Evolutionary conservation across 495 filamentous ascomycete genomes (phyloP).

Genomic region (Xylaria palmicola): DNA sequence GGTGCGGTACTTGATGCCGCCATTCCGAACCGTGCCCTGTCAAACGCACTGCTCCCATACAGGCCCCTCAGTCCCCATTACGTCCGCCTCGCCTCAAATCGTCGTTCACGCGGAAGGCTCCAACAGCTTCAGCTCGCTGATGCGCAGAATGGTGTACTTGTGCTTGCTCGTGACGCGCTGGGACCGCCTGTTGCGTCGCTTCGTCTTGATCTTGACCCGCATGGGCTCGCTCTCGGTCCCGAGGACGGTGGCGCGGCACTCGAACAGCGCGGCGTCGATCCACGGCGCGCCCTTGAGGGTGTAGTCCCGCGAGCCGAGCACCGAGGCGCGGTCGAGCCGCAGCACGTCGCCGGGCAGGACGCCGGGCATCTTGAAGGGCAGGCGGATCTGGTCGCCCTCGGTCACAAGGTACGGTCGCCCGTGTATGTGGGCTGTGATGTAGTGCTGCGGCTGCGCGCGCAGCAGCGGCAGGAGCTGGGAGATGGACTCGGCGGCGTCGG

Average conservation of each 20-base stretch:
- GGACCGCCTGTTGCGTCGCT: slow-evolving; percentile 74
- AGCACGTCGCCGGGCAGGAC: slow-evolving; percentile 80
- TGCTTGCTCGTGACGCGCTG: slow-evolving; percentile 82
- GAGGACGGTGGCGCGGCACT: slow-evolving; percentile 81
- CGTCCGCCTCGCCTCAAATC: neutral
- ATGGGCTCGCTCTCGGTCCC: slow-evolving; percentile 86
- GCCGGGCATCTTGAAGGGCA: slow-evolving; percentile 90
- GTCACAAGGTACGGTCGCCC: slow-evolving; percentile 88
- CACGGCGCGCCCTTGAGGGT: slow-evolving; percentile 77
- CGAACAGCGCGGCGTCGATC: slow-evolving; percentile 77
- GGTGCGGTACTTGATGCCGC: neutral
- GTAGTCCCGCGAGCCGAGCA: slow-evolving; percentile 83
- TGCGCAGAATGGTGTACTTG: slow-evolving; percentile 76
- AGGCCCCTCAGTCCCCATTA: neutral
- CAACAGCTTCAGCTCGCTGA: slow-evolving; percentile 75
- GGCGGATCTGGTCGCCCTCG: slow-evolving; percentile 76
- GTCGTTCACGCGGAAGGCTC: slow-evolving; percentile 37
- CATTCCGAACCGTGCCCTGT: too few relatives aligned
- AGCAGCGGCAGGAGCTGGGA: slow-evolving; percentile 72
- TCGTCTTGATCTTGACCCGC: slow-evolving; percentile 88
- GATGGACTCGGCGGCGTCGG: slow-evolving; percentile 39
- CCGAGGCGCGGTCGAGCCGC: slow-evolving; percentile 77
- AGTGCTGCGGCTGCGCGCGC: slow-evolving; percentile 74
- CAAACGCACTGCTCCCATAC: too few relatives aligned
- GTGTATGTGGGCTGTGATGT: slow-evolving; percentile 85